Evolutionary conservation across 2,329 filamentous ascomycete genomes (phyloP).

Genomic region (Thermoascus crustaceus): DNA sequence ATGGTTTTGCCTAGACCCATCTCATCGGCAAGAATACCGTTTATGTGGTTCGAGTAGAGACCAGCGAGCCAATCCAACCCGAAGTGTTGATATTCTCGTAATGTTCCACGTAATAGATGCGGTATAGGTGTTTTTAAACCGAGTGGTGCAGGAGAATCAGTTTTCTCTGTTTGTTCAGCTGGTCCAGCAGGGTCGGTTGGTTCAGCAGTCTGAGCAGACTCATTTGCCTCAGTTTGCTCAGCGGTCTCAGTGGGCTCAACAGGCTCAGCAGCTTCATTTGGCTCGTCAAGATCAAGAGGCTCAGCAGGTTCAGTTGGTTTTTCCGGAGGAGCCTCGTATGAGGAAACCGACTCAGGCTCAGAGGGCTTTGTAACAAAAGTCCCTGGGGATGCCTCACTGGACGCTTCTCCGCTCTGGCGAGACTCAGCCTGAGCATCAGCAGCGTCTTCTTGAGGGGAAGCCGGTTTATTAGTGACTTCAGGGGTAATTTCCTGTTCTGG

Average conservation of each 20-base stretch:
- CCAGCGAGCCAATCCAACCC: constrained; percentile 96
- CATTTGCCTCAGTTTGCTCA: no score
- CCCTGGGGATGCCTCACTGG: constrained; percentile 35
- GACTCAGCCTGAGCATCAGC: constrained; percentile 15
- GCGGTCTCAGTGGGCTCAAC: background rate
- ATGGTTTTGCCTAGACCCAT: constrained; percentile 99
- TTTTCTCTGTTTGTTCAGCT: no score
- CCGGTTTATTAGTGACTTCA: constrained; percentile 6
- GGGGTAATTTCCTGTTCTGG: constrained; percentile 25
- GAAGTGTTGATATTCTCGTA: constrained; percentile 93
- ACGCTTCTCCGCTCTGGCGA: constrained; percentile 24
- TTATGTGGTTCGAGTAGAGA: constrained; percentile 84
- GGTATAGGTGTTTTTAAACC: constrained; percentile 62
- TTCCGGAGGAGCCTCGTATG: constrained; percentile 28
- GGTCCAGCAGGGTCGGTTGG: constrained; percentile 33
- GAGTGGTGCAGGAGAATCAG: constrained; percentile 31
- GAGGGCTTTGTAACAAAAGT: constrained; percentile 38
- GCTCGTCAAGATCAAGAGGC: constrained; percentile 10
- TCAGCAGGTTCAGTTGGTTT: constrained; percentile 12
- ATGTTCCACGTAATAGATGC: constrained; percentile 72
- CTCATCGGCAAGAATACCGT: constrained; percentile 93
- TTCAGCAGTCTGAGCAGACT: constrained; percentile 12
- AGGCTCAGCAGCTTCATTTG: constrained; percentile 10
- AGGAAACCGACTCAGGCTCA: constrained; percentile 37
- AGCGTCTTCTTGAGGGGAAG: constrained; percentile 8